Evolutionary conservation across 176 grass and related monocot species (phyloP).

Genomic region (Avena insularis): DNA sequence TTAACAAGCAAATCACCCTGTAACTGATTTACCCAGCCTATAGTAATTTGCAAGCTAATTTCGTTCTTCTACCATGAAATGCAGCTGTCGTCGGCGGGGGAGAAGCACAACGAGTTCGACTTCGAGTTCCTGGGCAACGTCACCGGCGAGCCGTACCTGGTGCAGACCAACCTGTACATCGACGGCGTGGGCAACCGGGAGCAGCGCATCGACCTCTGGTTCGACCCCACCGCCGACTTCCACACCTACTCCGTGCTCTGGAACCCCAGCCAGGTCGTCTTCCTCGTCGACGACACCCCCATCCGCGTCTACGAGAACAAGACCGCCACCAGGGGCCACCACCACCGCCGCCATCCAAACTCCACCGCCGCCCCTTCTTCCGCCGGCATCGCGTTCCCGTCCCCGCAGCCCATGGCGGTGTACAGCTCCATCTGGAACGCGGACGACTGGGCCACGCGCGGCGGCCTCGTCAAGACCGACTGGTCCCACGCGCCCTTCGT

Average conservation of each 20-base stretch:
- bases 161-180: constrained; percentile 98
- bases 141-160: constrained; percentile 88
- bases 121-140: constrained; percentile 95
- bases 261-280: constrained; percentile 94
- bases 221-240: constrained; percentile 82
- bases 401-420: constrained; percentile 82
- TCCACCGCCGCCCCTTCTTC: fast-evolving
- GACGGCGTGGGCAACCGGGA: constrained; percentile 86
- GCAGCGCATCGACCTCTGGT: constrained; percentile 98
- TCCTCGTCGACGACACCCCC: constrained; percentile 91
- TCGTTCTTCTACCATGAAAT: fast-evolving
- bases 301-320: constrained; percentile 87
- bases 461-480: constrained; percentile 93
- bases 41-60: neutral
- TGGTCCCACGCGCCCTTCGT: constrained; percentile 97
- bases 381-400: constrained; percentile 48
- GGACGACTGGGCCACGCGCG: constrained; percentile 99
- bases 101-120: constrained; percentile 97
- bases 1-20: neutral
- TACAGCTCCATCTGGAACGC: constrained; percentile 99
- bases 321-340: constrained; percentile 37
- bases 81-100: constrained; percentile 76
- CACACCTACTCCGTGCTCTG: constrained; percentile 87
- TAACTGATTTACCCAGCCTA: neutral
- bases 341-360: constrained; percentile 29